A percentile compares a stretch with the other conserved stretches of the same genome.
phyloP scores from a whole-genome alignment of 768 basidiomycete genomes.

The Pleurotus sapidus region DNA sequence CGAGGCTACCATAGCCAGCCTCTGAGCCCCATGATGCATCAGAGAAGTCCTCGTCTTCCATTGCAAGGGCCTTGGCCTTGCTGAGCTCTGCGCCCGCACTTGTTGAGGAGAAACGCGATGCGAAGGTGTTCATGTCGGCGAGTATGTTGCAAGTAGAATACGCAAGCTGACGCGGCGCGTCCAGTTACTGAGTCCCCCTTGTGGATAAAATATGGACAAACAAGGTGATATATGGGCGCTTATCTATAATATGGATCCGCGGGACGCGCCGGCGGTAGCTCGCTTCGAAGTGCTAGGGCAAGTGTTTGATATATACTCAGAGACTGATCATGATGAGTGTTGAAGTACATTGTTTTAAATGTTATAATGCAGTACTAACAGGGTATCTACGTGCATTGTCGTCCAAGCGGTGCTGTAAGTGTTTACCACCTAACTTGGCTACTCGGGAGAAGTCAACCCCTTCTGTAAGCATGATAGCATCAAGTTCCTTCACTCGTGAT shows the following conservation, averaged over 20 bases:
- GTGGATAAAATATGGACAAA: slow-evolving; percentile 1
- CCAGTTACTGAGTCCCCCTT: not conserved
- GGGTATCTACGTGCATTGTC: too few relatives aligned
- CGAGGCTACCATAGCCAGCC: slow-evolving; percentile 77
- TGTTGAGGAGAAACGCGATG: slow-evolving; percentile 62
- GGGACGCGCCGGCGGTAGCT: too few relatives aligned
- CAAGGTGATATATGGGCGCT: slow-evolving; percentile 1
- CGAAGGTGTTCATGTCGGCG: slow-evolving; percentile 69
- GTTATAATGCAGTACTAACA: too few relatives aligned
- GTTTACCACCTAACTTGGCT: too few relatives aligned
- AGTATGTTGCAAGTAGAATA: slow-evolving; percentile 7
- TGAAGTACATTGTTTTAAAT: too few relatives aligned
- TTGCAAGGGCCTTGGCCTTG: slow-evolving; percentile 43
- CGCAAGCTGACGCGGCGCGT: slow-evolving; percentile 40
- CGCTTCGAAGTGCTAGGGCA: too few relatives aligned
- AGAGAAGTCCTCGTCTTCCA: slow-evolving; percentile 61
- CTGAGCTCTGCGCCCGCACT: slow-evolving; percentile 46
- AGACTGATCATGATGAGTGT: too few relatives aligned
- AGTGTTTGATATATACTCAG: too few relatives aligned
- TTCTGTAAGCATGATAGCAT: too few relatives aligned
- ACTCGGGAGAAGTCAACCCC: too few relatives aligned
- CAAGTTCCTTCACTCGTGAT: too few relatives aligned
- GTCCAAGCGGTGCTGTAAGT: too few relatives aligned
- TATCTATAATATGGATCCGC: not conserved
- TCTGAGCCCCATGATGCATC: slow-evolving; percentile 80